phyloP scores from a whole-genome alignment of 2,329 filamentous ascomycete species.

The Thermochaetoides dissita region DNA sequence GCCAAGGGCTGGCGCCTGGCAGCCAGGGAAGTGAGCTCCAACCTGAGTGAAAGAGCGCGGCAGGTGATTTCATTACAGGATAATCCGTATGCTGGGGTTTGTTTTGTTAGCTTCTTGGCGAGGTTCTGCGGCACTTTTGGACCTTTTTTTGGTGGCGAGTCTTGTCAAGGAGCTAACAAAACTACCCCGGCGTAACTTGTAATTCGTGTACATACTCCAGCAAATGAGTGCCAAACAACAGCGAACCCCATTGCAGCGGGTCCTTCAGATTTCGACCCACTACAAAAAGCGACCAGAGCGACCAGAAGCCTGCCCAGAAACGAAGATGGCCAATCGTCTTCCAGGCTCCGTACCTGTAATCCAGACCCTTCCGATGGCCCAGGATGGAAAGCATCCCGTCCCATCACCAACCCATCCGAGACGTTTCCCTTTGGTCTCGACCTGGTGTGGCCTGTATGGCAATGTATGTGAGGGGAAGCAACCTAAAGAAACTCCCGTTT shows the following conservation, averaged over 20 bases:
- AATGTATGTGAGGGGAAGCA: too few species aligned
- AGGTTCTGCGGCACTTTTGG: too few species aligned
- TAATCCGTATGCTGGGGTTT: too few species aligned
- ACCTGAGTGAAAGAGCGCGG: too few species aligned
- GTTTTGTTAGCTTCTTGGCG: background rate
- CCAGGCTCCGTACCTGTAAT: constrained; percentile 3
- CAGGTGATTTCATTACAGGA: too few species aligned
- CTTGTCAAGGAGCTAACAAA: constrained; percentile 7
- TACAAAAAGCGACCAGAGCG: background rate
- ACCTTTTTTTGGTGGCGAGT: constrained; percentile 1
- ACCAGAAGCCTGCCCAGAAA: background rate
- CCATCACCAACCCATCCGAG: constrained; percentile 1
- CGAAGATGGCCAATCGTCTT: constrained; percentile 6
- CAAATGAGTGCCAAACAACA: too few species aligned
- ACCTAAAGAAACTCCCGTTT: background rate
- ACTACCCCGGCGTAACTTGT: constrained; percentile 4
- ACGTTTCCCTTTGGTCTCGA: constrained; percentile 8
- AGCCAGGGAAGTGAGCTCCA: too few species aligned
- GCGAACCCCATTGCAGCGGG: too few species aligned
- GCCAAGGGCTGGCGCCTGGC: too few species aligned
- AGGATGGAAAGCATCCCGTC: background rate
- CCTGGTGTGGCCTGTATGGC: background rate
- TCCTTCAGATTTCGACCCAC: too few species aligned
- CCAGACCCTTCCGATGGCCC: constrained; percentile 5
- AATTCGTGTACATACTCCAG: too few species aligned